Evolutionary conservation across 2,329 filamentous ascomycete species (phyloP).

Genomic region (Sclerotinia minor): DNA sequence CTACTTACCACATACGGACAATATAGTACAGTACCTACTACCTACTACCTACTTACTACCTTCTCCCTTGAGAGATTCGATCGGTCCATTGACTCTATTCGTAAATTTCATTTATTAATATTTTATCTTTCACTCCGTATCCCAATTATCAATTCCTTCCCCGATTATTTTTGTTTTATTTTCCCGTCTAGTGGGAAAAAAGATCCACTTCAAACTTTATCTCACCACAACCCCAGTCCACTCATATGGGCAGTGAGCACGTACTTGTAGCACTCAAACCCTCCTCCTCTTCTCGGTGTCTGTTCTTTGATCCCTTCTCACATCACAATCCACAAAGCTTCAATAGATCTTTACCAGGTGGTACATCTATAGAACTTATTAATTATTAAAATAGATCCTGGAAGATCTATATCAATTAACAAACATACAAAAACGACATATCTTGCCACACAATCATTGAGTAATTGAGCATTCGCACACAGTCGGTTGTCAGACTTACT

Average conservation of each 20-base stretch:
- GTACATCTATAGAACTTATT: neutral
- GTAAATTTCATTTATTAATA: neutral
- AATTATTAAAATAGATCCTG: slow-evolving; percentile 22
- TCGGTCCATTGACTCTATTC: too few species aligned
- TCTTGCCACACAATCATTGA: slow-evolving; percentile 13
- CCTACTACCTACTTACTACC: too few species aligned
- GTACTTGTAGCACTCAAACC: neutral
- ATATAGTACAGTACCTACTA: too few species aligned
- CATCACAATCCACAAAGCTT: slow-evolving; percentile 2
- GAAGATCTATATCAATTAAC: slow-evolving; percentile 18
- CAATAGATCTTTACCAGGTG: slow-evolving; percentile 1
- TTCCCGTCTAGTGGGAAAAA: neutral
- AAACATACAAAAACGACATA: slow-evolving; percentile 2
- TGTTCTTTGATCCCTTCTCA: neutral
- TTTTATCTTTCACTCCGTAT: neutral
- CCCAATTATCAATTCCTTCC: neutral
- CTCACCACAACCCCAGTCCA: neutral
- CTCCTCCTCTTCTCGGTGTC: neutral
- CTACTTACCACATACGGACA: too few species aligned
- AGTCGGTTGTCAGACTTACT: neutral
- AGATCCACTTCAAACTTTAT: neutral
- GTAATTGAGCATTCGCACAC: slow-evolving; percentile 18
- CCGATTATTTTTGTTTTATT: neutral
- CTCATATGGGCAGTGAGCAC: neutral
- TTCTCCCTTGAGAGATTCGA: too few species aligned